Conservation (phyloP, 345 rosid genomes). For the Lumnitzera racemosa region DNA sequence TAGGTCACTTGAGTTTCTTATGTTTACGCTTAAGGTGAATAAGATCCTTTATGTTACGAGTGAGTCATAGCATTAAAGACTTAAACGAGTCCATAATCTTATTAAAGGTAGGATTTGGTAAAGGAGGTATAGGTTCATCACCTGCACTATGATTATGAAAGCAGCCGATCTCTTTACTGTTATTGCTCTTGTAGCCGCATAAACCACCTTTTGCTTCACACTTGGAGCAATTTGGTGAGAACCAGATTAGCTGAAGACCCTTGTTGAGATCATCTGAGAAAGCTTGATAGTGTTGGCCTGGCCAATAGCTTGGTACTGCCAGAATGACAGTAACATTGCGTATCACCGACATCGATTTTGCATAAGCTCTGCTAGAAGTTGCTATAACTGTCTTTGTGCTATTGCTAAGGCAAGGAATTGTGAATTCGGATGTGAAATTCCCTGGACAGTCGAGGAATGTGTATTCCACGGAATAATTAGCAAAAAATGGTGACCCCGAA, state of each 20-base stretch:
- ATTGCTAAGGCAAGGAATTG: conserved; percentile 51
- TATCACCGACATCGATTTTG: conserved; percentile 17
- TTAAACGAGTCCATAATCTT: too few species aligned
- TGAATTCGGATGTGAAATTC: conserved; percentile 9
- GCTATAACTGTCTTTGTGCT: conserved; percentile 52
- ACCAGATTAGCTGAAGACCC: conserved; percentile 54
- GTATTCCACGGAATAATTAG: conserved; percentile 30
- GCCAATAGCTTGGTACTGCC: conserved; percentile 43
- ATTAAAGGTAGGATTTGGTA: too few species aligned
- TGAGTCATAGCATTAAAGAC: too few species aligned
- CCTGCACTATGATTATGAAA: conserved; percentile 1
- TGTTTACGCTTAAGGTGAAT: too few species aligned
- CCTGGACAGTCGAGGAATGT: conserved; percentile 63
- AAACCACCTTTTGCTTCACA: conserved; percentile 40
- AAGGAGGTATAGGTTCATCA: too few species aligned
- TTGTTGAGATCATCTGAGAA: neutral
- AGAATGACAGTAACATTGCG: conserved; percentile 26
- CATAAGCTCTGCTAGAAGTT: conserved; percentile 29
- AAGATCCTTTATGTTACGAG: too few species aligned
- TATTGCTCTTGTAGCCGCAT: conserved; percentile 40
- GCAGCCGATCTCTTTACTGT: conserved; percentile 37
- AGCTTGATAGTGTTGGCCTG: conserved; percentile 14
- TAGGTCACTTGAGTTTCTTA: too few species aligned
- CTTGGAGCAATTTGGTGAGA: conserved; percentile 20
- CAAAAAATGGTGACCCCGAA: conserved; percentile 49